Conservation (phyloP, 2,329 filamentous ascomycete genomes). For the Ophiostoma fasciatum region DNA sequence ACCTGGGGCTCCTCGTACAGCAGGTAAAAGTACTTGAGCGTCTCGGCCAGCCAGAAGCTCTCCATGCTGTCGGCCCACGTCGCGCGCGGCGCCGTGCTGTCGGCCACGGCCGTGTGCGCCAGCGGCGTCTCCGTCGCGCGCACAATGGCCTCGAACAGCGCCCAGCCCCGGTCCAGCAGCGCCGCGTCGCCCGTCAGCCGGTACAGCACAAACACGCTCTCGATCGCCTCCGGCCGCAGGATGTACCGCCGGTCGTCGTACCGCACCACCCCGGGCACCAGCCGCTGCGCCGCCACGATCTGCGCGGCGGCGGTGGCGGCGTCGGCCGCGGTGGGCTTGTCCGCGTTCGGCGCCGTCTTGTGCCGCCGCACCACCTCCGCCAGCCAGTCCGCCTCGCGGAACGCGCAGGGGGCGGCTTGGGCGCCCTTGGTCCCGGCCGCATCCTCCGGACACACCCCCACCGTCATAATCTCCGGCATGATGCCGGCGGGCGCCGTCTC, state of each 20-base stretch:
- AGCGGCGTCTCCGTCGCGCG: slow-evolving; percentile 27
- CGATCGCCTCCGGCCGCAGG: slow-evolving; percentile 35
- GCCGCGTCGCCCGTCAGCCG: slow-evolving; percentile 30
- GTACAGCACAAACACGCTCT: slow-evolving; percentile 37
- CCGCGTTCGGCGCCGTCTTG: background rate
- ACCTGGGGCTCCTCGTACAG: slow-evolving; percentile 50
- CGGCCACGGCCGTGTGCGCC: slow-evolving; percentile 30
- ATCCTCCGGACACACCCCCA: slow-evolving; percentile 20
- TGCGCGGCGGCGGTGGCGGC: background rate
- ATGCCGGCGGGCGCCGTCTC: slow-evolving; percentile 32
- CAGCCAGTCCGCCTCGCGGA: slow-evolving; percentile 17
- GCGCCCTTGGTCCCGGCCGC: slow-evolving; percentile 20
- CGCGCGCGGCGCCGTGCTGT: slow-evolving; percentile 5
- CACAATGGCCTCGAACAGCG: slow-evolving; percentile 30
- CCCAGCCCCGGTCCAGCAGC: slow-evolving; percentile 31
- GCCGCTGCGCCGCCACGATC: slow-evolving; percentile 18
- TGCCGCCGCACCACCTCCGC: slow-evolving; percentile 6
- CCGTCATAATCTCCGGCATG: slow-evolving; percentile 33
- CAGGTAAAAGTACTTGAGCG: slow-evolving; percentile 64
- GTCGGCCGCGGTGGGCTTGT: slow-evolving; percentile 5
- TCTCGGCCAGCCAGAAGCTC: slow-evolving; percentile 63
- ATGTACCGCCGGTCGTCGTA: slow-evolving; percentile 27
- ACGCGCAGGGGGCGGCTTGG: slow-evolving; percentile 19
- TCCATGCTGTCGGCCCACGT: slow-evolving; percentile 11
- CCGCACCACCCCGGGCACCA: slow-evolving; percentile 38